Evolutionary conservation across 2,329 filamentous ascomycete genomes (phyloP).

Genomic region (Phyllosticta citriasiana): DNA sequence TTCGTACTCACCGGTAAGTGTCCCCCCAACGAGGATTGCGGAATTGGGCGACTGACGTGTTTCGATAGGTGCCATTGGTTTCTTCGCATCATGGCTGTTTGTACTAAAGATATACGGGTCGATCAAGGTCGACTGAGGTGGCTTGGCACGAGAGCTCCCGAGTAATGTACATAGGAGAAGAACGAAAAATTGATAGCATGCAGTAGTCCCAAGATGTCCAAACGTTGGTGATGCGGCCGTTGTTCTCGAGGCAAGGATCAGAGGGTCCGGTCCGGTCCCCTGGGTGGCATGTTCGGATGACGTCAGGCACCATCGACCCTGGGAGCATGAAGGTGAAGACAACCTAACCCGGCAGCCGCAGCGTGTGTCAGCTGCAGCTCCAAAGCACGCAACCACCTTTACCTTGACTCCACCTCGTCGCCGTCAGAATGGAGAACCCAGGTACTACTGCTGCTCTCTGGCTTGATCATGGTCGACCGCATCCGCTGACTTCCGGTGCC

Average conservation of each 20-base stretch:
- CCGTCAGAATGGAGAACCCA: conserved; percentile 22
- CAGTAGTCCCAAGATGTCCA: background rate
- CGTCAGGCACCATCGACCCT: background rate
- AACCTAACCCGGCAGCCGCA: background rate
- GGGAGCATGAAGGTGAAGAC: background rate
- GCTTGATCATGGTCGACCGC: background rate
- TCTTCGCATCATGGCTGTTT: conserved; percentile 91
- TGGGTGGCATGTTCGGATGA: background rate
- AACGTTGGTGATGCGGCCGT: background rate
- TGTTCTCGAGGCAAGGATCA: no score
- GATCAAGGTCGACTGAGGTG: conserved; percentile 84
- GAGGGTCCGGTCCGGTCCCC: no score
- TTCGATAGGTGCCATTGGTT: conserved; percentile 75
- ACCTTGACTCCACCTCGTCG: background rate
- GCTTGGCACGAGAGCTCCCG: background rate
- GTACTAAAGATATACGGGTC: conserved; percentile 88
- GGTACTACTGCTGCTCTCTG: conserved; percentile 12
- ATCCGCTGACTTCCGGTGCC: conserved; percentile 13
- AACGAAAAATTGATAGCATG: background rate
- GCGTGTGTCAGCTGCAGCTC: background rate
- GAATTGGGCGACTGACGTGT: background rate
- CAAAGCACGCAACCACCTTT: background rate
- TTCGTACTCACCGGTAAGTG: conserved; percentile 84
- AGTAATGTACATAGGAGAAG: background rate
- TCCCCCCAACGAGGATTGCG: background rate